Evolutionary conservation across 768 basidiomycete species (phyloP).

Genomic region (Cystobasidium ongulense): DNA sequence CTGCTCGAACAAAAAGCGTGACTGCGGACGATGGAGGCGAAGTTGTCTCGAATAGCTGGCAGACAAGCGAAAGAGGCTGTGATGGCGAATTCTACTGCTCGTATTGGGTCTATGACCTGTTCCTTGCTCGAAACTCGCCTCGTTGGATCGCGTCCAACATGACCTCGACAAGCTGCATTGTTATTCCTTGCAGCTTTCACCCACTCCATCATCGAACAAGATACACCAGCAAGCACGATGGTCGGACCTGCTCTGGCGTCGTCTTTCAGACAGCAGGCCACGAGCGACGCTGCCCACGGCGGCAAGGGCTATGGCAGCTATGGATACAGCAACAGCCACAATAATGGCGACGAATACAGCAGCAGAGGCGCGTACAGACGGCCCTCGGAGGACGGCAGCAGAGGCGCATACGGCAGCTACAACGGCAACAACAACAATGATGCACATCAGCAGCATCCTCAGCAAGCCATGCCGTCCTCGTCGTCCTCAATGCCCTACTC

Average conservation of each 20-base stretch:
- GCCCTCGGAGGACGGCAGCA: background rate
- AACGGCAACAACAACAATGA: slow-evolving; percentile 12
- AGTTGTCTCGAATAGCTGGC: background rate
- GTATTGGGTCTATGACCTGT: too few species aligned
- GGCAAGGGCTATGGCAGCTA: slow-evolving; percentile 38
- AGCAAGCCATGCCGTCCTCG: background rate
- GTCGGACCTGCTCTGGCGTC: background rate
- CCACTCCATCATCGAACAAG: background rate
- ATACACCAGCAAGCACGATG: background rate
- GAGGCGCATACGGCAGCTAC: background rate
- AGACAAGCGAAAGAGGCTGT: background rate
- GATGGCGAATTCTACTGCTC: too few species aligned
- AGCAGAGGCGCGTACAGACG: background rate
- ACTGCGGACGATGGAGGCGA: background rate
- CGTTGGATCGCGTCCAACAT: background rate
- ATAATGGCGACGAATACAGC: background rate
- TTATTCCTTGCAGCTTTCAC: background rate
- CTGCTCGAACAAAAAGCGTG: background rate
- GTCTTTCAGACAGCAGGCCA: background rate
- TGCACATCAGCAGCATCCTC: background rate
- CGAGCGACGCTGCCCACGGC: background rate
- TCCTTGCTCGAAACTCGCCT: too few species aligned
- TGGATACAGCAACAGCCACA: slow-evolving; percentile 11
- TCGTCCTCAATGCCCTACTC: background rate
- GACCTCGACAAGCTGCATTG: background rate